A percentile compares a stretch with the other conserved stretches of the same genome.
These are phyloP conservation scores for Nepenthes gracilis DNA, from an alignment of 148 eudicot genomes.

Conservation along the genomic window DNA sequence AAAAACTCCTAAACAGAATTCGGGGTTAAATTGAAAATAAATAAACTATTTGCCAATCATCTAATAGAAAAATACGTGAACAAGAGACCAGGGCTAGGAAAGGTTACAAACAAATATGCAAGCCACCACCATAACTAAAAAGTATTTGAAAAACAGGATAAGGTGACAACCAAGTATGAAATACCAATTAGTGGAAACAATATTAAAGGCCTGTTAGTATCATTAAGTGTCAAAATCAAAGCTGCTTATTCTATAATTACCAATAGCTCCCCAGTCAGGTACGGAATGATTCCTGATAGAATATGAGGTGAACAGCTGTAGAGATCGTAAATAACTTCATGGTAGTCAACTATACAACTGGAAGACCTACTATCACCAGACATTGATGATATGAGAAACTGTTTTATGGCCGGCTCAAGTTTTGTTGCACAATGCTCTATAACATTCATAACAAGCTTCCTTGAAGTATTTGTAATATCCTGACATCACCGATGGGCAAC, in stretches of 20 bases:
- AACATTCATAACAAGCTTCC: conserved; percentile 79
- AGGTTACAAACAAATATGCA: no score
- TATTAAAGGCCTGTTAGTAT: not conserved
- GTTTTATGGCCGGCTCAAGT: conserved; percentile 82
- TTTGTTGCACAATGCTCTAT: conserved; percentile 64
- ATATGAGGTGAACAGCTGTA: conserved; percentile 87
- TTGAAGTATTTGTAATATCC: conserved; percentile 60
- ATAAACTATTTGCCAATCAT: no score
- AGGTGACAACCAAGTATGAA: no score
- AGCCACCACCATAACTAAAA: no score
- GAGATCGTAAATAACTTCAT: conserved; percentile 63
- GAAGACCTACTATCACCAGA: conserved; percentile 50
- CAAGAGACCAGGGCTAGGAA: no score
- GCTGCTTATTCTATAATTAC: conserved; percentile 22
- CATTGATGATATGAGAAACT: conserved; percentile 73
- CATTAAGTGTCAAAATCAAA: not conserved
- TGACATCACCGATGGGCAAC: conserved; percentile 20
- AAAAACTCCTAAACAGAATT: not conserved
- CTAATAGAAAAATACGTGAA: no score
- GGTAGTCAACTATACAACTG: conserved; percentile 57
- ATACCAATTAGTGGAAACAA: no score
- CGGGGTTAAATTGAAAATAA: no score
- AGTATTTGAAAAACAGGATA: no score
- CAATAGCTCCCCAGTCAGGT: conserved; percentile 85
- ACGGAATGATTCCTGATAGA: conserved; percentile 73